These are phyloP conservation scores for Colletotrichum phormii DNA, from an alignment of 2,329 filamentous ascomycete species.

Conservation along the genomic window DNA sequence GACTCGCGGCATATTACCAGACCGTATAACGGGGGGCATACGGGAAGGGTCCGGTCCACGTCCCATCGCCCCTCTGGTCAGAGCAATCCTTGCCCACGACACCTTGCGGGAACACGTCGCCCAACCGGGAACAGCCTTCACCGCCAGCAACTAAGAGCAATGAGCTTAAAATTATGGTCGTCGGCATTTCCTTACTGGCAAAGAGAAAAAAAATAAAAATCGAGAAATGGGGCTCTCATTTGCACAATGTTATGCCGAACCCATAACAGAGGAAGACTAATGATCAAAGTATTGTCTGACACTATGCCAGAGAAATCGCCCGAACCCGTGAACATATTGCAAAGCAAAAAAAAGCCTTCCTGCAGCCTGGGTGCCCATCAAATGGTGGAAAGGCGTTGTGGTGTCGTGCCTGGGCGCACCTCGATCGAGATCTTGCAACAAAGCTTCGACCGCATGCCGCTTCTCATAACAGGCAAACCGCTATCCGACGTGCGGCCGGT, in stretches of 20 bases:
- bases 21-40: constrained; percentile 8
- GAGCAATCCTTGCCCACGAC: constrained; percentile 18
- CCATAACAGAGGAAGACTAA: background rate
- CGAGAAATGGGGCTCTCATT: constrained; percentile 9
- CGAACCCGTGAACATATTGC: background rate
- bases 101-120: constrained; percentile 21
- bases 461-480: background rate
- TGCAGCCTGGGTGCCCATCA: background rate
- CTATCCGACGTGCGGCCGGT: constrained; percentile 6
- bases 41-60: constrained; percentile 18
- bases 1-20: background rate
- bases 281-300: background rate
- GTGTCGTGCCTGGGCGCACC: background rate
- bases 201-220: constrained; percentile 3
- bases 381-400: background rate
- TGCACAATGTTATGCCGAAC: constrained; percentile 3
- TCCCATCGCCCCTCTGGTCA: constrained; percentile 7
- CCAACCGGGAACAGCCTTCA: background rate
- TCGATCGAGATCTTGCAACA: constrained; percentile 29
- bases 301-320: background rate
- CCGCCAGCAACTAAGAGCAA: constrained; percentile 8
- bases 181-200: background rate
- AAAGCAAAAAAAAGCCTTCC: background rate
- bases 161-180: constrained; percentile 27
- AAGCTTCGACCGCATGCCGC: constrained; percentile 5